phyloP scores from a whole-genome alignment of 2,329 filamentous ascomycete genomes.

The Penicillium sp. region DNA sequence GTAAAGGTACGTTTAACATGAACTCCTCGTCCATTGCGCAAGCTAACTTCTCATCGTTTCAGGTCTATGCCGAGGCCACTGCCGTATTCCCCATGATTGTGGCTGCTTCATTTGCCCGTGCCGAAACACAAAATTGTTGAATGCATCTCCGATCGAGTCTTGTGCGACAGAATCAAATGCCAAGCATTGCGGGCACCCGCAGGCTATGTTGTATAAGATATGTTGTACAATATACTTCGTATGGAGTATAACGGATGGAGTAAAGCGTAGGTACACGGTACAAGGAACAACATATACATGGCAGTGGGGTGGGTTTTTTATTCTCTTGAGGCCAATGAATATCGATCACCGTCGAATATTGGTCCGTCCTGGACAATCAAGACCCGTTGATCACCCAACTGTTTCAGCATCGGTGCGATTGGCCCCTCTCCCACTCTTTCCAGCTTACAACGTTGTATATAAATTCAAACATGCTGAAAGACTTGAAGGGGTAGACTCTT shows the following conservation, averaged over 20 bases:
- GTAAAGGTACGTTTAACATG: conserved; percentile 69
- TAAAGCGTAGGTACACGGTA: no score
- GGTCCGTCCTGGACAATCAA: neutral
- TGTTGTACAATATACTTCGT: no score
- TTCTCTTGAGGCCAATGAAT: conserved; percentile 1
- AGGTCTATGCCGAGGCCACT: conserved; percentile 66
- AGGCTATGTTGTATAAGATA: no score
- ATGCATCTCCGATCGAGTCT: neutral
- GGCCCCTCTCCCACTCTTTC: neutral
- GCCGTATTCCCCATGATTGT: conserved; percentile 67
- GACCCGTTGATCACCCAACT: neutral
- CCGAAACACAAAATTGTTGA: conserved; percentile 14
- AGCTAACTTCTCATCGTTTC: neutral
- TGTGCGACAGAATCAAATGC: neutral
- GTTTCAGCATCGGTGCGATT: neutral
- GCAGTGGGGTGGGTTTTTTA: neutral
- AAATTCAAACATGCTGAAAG: no score
- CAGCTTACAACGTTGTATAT: no score
- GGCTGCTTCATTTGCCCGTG: conserved; percentile 63
- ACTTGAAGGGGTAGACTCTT: no score
- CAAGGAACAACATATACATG: neutral
- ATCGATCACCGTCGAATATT: neutral
- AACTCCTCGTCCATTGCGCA: neutral
- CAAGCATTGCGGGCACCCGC: conserved; percentile 15
- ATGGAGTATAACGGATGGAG: no score